These are phyloP conservation scores for Hymenoscyphus linearis DNA, from an alignment of 2,329 filamentous ascomycete genomes.

Conservation along the genomic window DNA sequence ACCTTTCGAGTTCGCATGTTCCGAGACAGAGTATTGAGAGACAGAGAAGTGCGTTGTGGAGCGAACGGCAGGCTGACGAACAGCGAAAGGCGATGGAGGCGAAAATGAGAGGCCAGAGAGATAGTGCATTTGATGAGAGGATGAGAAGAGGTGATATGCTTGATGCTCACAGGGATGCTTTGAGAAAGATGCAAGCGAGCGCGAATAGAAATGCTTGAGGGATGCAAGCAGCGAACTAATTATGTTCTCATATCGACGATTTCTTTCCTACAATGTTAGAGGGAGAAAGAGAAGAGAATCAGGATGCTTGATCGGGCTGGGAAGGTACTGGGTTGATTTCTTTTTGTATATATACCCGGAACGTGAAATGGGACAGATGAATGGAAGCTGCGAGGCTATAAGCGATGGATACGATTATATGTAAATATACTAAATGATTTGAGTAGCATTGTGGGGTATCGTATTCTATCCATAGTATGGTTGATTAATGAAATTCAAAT, in stretches of 20 bases:
- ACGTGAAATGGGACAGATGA: neutral
- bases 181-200: slow-evolving; percentile 67
- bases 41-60: slow-evolving; percentile 51
- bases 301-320: neutral
- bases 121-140: slow-evolving; percentile 63
- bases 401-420: neutral
- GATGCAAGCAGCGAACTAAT: neutral
- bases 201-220: slow-evolving; percentile 18
- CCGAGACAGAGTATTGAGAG: slow-evolving; percentile 41
- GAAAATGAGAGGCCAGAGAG: slow-evolving; percentile 50
- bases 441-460: neutral
- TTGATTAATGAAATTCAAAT: neutral
- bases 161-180: slow-evolving; percentile 70
- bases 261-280: neutral
- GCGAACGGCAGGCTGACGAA: slow-evolving; percentile 50
- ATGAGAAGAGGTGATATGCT: slow-evolving; percentile 74
- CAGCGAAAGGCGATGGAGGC: slow-evolving; percentile 53
- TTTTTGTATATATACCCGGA: neutral
- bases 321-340: neutral
- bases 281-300: neutral
- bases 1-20: slow-evolving; percentile 42
- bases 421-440: neutral
- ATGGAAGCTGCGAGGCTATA: neutral
- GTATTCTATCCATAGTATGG: neutral
- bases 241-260: neutral